Evolutionary conservation across 2,329 filamentous ascomycete genomes (phyloP).

Genomic region (Stagonosporopsis tanaceti): DNA sequence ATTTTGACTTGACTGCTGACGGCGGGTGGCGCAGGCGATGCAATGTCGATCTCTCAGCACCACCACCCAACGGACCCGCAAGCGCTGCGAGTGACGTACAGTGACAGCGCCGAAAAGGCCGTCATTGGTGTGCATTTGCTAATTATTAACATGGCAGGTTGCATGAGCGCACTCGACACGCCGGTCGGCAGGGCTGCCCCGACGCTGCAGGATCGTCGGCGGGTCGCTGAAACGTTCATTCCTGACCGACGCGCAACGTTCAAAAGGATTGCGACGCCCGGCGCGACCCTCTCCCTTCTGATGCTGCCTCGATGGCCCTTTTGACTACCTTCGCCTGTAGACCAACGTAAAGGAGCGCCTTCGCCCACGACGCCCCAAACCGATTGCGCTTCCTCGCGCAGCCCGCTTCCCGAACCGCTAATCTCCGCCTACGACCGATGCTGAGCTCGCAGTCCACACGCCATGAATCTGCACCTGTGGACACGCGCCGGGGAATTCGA

Average conservation of each 20-base stretch:
- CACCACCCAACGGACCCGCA: conserved; percentile 3
- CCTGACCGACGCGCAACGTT: conserved; percentile 18
- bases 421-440: conserved; percentile 18
- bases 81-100: not conserved
- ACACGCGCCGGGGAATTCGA: conserved; percentile 4
- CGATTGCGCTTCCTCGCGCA: conserved; percentile 1
- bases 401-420: conserved; percentile 9
- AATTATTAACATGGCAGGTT: conserved; percentile 4
- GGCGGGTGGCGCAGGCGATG: conserved; percentile 4
- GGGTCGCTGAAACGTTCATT: conserved; percentile 23
- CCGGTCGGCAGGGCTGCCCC: conserved; percentile 13
- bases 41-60: conserved; percentile 15
- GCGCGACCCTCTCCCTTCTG: conserved; percentile 5
- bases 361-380: not conserved
- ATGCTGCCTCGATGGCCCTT: conserved; percentile 15
- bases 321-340: not conserved
- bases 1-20: conserved; percentile 3
- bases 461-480: conserved; percentile 15
- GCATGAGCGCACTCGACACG: conserved; percentile 16
- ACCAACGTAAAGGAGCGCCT: conserved; percentile 14
- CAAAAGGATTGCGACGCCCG: conserved; percentile 16
- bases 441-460: conserved; percentile 5
- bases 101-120: not conserved
- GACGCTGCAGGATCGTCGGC: conserved; percentile 23
- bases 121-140: conserved; percentile 1